Conservation (phyloP, 129 eudicot species). For the Apium graveolens region DNA sequence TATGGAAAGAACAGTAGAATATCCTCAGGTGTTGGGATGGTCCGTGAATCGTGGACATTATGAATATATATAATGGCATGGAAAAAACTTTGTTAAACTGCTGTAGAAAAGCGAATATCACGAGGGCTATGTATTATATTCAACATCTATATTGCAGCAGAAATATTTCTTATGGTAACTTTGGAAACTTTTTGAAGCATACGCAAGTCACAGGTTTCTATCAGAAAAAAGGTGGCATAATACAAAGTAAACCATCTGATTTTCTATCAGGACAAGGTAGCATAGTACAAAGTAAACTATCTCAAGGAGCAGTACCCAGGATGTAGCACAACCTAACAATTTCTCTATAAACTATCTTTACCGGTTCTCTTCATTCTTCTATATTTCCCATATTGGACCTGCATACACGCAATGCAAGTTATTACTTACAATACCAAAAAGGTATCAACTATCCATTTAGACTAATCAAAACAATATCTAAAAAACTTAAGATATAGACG, state of each 20-base stretch:
- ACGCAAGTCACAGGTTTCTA: background rate
- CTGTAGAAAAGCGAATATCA: background rate
- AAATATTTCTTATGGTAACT: conserved; percentile 6
- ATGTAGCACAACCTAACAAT: conserved; percentile 33
- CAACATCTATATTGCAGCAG: background rate
- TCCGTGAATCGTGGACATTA: too few species aligned
- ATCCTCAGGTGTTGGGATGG: background rate
- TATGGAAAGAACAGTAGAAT: conserved; percentile 60
- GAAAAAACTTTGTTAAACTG: background rate
- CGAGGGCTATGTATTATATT: background rate
- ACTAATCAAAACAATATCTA: background rate
- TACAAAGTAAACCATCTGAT: conserved; percentile 6
- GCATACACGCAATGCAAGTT: background rate
- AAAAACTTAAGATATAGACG: background rate
- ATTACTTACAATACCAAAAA: background rate
- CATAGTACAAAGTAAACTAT: conserved; percentile 58
- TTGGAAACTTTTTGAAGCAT: background rate
- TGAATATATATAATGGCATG: too few species aligned
- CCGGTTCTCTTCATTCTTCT: conserved; percentile 24
- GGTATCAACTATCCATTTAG: background rate
- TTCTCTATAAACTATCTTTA: conserved; percentile 26
- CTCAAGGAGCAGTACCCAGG: conserved; percentile 22
- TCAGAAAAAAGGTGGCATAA: conserved; percentile 1
- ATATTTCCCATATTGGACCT: conserved; percentile 21
- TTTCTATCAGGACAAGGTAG: conserved; percentile 38